Percentiles rank a stretch among this genome's conserved stretches.
Evolutionary conservation across 352 stramenopile genomes (phyloP).

Genomic region (Phytophthora foliorum): DNA sequence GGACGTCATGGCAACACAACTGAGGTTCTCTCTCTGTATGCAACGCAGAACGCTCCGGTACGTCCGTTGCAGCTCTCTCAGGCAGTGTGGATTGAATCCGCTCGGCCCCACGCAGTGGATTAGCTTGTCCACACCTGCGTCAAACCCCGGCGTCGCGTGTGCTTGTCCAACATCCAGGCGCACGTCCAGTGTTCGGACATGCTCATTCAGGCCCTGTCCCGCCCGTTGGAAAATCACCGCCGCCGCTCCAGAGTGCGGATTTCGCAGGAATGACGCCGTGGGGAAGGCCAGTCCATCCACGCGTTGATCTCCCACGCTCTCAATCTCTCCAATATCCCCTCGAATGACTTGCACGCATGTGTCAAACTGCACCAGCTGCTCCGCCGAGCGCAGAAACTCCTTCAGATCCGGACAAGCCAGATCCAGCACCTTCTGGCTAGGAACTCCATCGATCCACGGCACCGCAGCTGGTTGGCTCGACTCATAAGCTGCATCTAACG

Average conservation of each 20-base stretch:
- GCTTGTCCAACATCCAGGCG: constrained; percentile 41
- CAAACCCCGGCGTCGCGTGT: constrained; percentile 58
- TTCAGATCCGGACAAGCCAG: constrained; percentile 36
- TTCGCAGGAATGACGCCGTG: constrained; percentile 30
- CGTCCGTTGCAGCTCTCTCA: constrained; percentile 39
- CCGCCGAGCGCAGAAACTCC: constrained; percentile 43
- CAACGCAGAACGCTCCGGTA: constrained; percentile 51
- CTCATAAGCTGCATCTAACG: constrained; percentile 9
- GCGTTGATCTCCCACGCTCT: constrained; percentile 19
- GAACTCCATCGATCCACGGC: constrained; percentile 25
- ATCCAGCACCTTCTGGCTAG: constrained; percentile 34
- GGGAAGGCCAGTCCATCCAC: constrained; percentile 53
- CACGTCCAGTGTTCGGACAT: constrained; percentile 31
- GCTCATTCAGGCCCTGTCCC: constrained; percentile 28
- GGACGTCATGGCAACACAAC: constrained; percentile 66
- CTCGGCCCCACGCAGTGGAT: constrained; percentile 71
- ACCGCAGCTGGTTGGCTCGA: not conserved
- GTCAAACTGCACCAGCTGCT: constrained; percentile 53
- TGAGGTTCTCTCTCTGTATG: constrained; percentile 48
- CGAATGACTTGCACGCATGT: constrained; percentile 42
- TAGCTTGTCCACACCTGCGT: constrained; percentile 59
- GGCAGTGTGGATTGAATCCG: constrained; percentile 31
- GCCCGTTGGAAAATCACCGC: constrained; percentile 44
- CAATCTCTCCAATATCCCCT: constrained; percentile 55
- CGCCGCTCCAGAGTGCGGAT: constrained; percentile 41